phyloP scores from a whole-genome alignment of 2,329 filamentous ascomycete genomes.

The Phaeoacremonium minimum region DNA sequence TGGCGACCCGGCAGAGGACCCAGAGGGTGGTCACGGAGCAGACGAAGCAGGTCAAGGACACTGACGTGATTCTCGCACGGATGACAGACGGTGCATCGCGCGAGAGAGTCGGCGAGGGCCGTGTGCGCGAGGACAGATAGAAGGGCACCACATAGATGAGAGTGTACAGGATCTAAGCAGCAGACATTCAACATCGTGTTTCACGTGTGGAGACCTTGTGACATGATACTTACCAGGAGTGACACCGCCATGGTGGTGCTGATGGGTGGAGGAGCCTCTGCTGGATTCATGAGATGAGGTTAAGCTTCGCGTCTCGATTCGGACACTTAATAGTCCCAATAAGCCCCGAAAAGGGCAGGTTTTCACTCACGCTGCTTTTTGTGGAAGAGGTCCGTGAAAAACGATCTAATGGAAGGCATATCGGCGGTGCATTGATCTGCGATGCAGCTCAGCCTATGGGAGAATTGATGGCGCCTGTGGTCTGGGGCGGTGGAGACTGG shows the following conservation, averaged over 20 bases:
- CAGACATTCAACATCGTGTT: no score
- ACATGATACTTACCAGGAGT: conserved; percentile 31
- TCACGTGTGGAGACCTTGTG: no score
- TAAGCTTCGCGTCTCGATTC: no score
- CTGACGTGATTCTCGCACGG: conserved; percentile 75
- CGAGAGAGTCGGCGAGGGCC: conserved; percentile 73
- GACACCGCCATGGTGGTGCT: conserved; percentile 28
- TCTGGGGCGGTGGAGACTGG: not conserved
- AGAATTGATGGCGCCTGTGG: not conserved
- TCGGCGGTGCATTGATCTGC: no score
- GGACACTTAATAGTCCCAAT: no score
- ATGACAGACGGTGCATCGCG: conserved; percentile 90
- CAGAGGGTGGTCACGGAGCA: conserved; percentile 64
- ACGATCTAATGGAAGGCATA: conserved; percentile 9
- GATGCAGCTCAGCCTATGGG: no score
- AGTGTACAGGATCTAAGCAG: conserved; percentile 70
- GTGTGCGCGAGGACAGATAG: conserved; percentile 75
- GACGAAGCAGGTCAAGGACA: conserved; percentile 68
- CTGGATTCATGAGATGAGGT: not conserved
- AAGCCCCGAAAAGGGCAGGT: no score
- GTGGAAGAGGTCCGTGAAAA: conserved; percentile 6
- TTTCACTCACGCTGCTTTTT: conserved; percentile 6
- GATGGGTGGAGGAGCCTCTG: conserved; percentile 33
- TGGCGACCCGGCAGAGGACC: conserved; percentile 54
- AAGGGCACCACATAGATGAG: conserved; percentile 86